Conservation (phyloP, 1,284 basidiomycete species). For the Blastosporella zonata region DNA sequence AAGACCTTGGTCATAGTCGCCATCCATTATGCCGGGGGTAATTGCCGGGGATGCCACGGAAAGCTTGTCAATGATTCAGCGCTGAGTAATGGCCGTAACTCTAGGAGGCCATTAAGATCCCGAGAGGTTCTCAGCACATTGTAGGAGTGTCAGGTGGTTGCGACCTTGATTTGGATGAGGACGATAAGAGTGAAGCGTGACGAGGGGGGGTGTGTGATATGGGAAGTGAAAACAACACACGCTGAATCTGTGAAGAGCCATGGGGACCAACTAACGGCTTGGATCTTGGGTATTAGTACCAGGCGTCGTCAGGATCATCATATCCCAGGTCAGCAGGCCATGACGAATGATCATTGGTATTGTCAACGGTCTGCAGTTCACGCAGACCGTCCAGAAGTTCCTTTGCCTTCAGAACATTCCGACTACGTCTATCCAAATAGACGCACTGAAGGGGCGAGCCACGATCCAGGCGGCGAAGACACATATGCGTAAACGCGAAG, state of each 20-base stretch:
- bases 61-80: neutral
- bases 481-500: constrained; percentile 27
- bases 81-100: constrained; percentile 9
- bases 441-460: constrained; percentile 27
- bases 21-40: neutral
- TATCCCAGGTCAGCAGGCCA: constrained; percentile 39
- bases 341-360: constrained; percentile 26
- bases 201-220: neutral
- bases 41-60: neutral
- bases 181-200: neutral
- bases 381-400: constrained; percentile 30
- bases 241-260: neutral
- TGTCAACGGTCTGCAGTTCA: constrained; percentile 28
- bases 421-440: constrained; percentile 32
- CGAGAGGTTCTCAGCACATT: neutral
- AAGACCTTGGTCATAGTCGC: too few species aligned
- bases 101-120: neutral
- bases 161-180: too few species aligned
- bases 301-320: constrained; percentile 35
- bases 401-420: constrained; percentile 31
- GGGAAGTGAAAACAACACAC: neutral
- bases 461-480: constrained; percentile 23
- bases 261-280: neutral
- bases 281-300: constrained; percentile 7
- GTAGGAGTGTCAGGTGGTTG: neutral